A percentile compares a stretch with the other conserved stretches of the same genome.
Evolutionary conservation across 2,329 filamentous ascomycete genomes (phyloP).

Genomic region (Pseudonectria buxi): DNA sequence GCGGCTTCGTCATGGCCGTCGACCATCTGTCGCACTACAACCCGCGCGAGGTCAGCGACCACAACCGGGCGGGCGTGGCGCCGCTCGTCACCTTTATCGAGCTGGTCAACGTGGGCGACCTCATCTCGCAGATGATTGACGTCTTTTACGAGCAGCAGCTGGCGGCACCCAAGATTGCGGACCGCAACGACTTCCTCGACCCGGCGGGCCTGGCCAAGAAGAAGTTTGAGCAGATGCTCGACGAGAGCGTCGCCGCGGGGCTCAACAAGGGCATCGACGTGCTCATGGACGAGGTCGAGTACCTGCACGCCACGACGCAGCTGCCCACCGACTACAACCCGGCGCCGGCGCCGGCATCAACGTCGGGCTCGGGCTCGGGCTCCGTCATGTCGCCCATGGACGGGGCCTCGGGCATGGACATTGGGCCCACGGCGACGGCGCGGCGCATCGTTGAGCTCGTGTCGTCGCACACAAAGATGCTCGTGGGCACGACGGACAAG

Average conservation of each 20-base stretch:
- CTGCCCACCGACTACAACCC: slow-evolving; percentile 87
- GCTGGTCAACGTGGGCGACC: slow-evolving; percentile 92
- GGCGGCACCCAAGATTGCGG: slow-evolving; percentile 70
- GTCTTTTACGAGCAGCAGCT: slow-evolving; percentile 98
- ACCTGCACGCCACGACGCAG: slow-evolving; percentile 84
- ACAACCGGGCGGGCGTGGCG: slow-evolving; percentile 67
- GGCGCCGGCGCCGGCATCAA: slow-evolving; percentile 20
- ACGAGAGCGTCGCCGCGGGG: slow-evolving; percentile 91
- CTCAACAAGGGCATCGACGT: slow-evolving; percentile 98
- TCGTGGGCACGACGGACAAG: slow-evolving; percentile 92
- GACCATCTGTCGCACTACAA: slow-evolving; percentile 87
- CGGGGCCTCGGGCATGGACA: slow-evolving; percentile 33
- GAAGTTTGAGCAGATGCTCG: slow-evolving; percentile 96
- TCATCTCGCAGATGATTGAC: slow-evolving; percentile 98
- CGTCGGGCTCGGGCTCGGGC: slow-evolving; percentile 12
- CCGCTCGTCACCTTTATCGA: slow-evolving; percentile 94
- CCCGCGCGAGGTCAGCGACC: slow-evolving; percentile 70
- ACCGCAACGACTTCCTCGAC: slow-evolving; percentile 91
- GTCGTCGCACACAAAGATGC: slow-evolving; percentile 82
- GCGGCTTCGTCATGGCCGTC: slow-evolving; percentile 91
- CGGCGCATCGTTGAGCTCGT: slow-evolving; percentile 77
- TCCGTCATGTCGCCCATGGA: slow-evolving; percentile 17
- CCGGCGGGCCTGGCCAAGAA: slow-evolving; percentile 93
- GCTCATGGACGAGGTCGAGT: slow-evolving; percentile 96
- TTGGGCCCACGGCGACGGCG: slow-evolving; percentile 72